These are phyloP conservation scores for Escallonia rubra DNA, from an alignment of 129 eudicot species.

Conservation along the genomic window DNA sequence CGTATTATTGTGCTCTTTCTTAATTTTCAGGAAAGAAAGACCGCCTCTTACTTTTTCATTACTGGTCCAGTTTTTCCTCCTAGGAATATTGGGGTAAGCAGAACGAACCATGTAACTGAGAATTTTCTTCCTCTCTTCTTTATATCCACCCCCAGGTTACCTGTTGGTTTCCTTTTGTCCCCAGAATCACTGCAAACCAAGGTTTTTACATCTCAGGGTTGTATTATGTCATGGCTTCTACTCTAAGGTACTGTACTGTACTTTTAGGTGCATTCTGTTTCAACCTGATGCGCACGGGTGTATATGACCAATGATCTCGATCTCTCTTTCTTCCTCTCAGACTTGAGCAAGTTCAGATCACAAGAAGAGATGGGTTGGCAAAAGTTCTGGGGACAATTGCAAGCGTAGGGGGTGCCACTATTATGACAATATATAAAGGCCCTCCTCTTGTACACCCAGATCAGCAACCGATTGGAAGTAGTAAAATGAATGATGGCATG, in stretches of 20 bases:
- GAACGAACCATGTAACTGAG: background rate
- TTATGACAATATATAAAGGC: constrained; percentile 78
- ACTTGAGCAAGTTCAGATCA: constrained; percentile 50
- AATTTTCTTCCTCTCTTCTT: background rate
- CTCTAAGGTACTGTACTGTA: constrained; percentile 35
- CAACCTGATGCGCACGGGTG: too few species aligned
- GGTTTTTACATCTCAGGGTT: constrained; percentile 82
- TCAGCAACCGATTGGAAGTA: constrained; percentile 8
- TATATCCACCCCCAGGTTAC: constrained; percentile 2
- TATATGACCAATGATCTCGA: too few species aligned
- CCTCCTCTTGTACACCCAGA: constrained; percentile 46
- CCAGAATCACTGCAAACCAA: constrained; percentile 92
- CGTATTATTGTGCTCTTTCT: background rate
- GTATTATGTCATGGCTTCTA: constrained; percentile 82
- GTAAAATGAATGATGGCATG: constrained; percentile 8
- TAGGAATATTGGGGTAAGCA: constrained; percentile 73
- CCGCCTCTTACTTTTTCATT: constrained; percentile 73
- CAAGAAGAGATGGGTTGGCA: constrained; percentile 67
- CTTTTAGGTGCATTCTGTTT: too few species aligned
- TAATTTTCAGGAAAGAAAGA: constrained; percentile 63
- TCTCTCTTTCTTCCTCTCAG: constrained; percentile 24
- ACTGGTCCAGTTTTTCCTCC: constrained; percentile 68
- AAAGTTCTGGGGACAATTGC: constrained; percentile 74
- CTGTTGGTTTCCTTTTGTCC: background rate
- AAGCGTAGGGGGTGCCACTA: constrained; percentile 80